A percentile compares a stretch with the other conserved stretches of the same genome.
Conservation (phyloP, 257 asterid species). For the Fraxinus quadrangulata region DNA sequence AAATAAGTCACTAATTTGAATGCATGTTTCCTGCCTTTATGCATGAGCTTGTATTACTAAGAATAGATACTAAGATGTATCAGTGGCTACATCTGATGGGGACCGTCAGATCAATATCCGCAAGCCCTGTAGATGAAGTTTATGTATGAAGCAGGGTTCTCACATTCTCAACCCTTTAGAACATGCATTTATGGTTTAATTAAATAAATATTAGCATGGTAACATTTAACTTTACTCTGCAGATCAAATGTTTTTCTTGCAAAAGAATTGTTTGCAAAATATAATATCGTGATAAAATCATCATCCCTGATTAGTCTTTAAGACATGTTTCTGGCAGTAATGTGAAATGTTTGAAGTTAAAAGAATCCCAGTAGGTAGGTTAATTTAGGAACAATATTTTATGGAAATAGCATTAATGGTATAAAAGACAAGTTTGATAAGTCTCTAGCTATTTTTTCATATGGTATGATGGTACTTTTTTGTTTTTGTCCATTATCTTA, state of each 20-base stretch:
- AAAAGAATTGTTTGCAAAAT: background rate
- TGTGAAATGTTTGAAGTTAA: background rate
- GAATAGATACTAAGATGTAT: background rate
- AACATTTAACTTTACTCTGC: background rate
- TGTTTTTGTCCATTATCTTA: conserved; percentile 15
- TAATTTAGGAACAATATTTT: background rate
- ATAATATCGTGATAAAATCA: background rate
- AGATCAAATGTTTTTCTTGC: background rate
- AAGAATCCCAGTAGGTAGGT: background rate
- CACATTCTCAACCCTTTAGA: background rate
- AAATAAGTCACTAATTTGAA: background rate
- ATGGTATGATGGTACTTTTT: conserved; percentile 7
- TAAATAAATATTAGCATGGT: background rate
- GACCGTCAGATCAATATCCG: background rate
- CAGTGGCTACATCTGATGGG: background rate
- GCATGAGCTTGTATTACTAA: background rate
- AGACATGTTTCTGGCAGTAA: background rate
- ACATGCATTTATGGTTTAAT: background rate
- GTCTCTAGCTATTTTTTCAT: background rate
- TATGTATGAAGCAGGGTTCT: background rate
- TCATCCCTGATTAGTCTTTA: background rate
- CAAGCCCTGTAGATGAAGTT: background rate
- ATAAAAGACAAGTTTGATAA: background rate
- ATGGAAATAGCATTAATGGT: background rate
- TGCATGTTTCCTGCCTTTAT: background rate